phyloP scores from a whole-genome alignment of 2,329 filamentous ascomycete genomes.

The Xylariomycetidae sp. region DNA sequence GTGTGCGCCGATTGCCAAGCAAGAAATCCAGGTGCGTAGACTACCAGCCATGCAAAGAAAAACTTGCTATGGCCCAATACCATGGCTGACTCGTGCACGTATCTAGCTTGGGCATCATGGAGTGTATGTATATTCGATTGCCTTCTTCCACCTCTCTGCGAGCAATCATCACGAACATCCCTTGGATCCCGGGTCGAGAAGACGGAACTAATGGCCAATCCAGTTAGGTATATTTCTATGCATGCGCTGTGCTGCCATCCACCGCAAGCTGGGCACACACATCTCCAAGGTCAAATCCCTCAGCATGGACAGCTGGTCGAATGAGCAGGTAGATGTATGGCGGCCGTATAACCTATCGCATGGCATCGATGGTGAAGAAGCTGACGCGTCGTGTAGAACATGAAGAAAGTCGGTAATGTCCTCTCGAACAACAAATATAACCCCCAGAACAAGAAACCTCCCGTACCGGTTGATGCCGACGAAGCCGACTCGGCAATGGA shows the following conservation, averaged over 20 bases:
- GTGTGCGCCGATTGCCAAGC: slow-evolving; percentile 89
- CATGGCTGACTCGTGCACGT: too few species aligned
- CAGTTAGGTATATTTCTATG: slow-evolving; percentile 94
- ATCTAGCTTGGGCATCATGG: slow-evolving; percentile 89
- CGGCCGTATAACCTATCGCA: not conserved
- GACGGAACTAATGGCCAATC: slow-evolving; percentile 15
- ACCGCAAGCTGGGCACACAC: slow-evolving; percentile 95
- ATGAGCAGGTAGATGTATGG: slow-evolving; percentile 90
- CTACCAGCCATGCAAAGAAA: too few species aligned
- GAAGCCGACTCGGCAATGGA: slow-evolving; percentile 95
- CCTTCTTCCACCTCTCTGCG: too few species aligned
- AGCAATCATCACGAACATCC: too few species aligned
- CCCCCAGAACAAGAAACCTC: slow-evolving; percentile 73
- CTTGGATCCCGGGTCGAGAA: too few species aligned
- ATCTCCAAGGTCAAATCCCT: slow-evolving; percentile 98
- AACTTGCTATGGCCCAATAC: too few species aligned
- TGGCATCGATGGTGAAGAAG: slow-evolving; percentile 9
- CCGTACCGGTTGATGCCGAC: slow-evolving; percentile 84
- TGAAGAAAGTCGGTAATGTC: slow-evolving; percentile 87
- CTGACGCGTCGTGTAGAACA: slow-evolving; percentile 67
- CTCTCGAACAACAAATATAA: slow-evolving; percentile 88
- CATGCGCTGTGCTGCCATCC: slow-evolving; percentile 92
- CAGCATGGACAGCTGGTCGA: slow-evolving; percentile 97
- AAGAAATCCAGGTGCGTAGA: slow-evolving; percentile 77
- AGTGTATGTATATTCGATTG: slow-evolving; percentile 76